Conservation (phyloP, 2,329 filamentous ascomycete genomes). For the Ophiosphaerella korrae region DNA sequence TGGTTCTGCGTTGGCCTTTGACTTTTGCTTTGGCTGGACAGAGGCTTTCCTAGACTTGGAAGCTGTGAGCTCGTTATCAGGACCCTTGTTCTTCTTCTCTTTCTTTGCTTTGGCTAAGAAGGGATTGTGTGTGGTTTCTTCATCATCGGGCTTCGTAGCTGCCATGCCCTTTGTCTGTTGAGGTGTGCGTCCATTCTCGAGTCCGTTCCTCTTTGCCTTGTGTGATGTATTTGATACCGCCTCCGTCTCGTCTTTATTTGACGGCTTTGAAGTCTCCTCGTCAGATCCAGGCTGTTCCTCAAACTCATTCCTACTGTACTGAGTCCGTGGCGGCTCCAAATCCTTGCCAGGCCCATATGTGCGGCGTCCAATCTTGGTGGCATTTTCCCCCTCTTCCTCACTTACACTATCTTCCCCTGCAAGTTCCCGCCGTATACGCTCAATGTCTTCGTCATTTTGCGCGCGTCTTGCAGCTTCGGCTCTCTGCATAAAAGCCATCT, state of each 20-base stretch:
- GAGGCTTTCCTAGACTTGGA: conserved; percentile 9
- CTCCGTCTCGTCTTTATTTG: conserved; percentile 35
- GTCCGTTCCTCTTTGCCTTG: conserved; percentile 16
- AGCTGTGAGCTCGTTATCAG: conserved; percentile 21
- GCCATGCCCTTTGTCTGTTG: conserved; percentile 1
- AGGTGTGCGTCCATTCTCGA: conserved; percentile 13
- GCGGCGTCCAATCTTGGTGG: conserved; percentile 69
- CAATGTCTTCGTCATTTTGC: conserved; percentile 75
- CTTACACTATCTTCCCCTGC: conserved; percentile 62
- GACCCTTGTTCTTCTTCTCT: conserved; percentile 22
- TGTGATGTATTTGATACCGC: conserved; percentile 17
- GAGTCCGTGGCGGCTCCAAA: conserved; percentile 35
- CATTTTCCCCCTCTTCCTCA: conserved; percentile 58
- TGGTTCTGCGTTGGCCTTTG: conserved; percentile 16
- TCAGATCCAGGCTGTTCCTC: conserved; percentile 63
- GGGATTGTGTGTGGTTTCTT: conserved; percentile 27
- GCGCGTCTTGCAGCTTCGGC: conserved; percentile 79
- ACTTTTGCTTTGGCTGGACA: conserved; percentile 15
- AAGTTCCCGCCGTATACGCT: conserved; percentile 69
- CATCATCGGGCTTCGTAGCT: conserved; percentile 5
- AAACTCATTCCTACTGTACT: conserved; percentile 58
- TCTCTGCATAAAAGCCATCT: conserved; percentile 93
- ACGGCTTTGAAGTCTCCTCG: conserved; percentile 35
- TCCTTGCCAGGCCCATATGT: conserved; percentile 64
- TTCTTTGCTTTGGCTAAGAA: conserved; percentile 43